phyloP scores from a whole-genome alignment of 805 yeast species.

The Candida khao-thaluensis region DNA sequence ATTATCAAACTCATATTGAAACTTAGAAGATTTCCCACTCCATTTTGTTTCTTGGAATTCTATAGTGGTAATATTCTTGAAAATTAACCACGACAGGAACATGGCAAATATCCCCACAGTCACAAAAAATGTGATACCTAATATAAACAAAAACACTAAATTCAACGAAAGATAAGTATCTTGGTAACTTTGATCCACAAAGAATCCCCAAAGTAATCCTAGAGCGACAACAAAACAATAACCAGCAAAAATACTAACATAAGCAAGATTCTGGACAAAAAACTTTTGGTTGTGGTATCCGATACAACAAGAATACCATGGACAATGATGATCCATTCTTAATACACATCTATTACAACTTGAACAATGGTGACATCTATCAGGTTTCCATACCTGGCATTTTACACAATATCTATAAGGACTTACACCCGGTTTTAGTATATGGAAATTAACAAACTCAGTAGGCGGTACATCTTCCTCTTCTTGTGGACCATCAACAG shows the following conservation, averaged over 20 bases:
- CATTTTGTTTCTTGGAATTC: constrained; percentile 65
- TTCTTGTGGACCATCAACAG: not conserved
- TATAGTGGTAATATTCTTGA: constrained; percentile 73
- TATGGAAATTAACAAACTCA: constrained; percentile 33
- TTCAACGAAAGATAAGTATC: constrained; percentile 49
- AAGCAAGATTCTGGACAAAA: constrained; percentile 70
- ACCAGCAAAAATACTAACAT: constrained; percentile 48
- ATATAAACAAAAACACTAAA: constrained; percentile 58
- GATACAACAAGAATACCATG: constrained; percentile 90
- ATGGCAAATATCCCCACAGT: constrained; percentile 47
- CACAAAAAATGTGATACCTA: constrained; percentile 54
- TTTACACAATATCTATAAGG: constrained; percentile 59
- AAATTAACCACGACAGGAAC: constrained; percentile 58
- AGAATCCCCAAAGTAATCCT: constrained; percentile 47
- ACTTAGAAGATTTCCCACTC: constrained; percentile 30
- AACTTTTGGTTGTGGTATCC: constrained; percentile 80
- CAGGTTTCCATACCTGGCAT: constrained; percentile 60
- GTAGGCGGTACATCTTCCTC: constrained; percentile 27
- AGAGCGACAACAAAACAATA: constrained; percentile 42
- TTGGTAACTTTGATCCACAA: constrained; percentile 39
- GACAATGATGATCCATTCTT: constrained; percentile 65
- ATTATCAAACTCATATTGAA: constrained; percentile 36
- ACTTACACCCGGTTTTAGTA: constrained; percentile 49
- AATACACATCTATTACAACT: constrained; percentile 47
- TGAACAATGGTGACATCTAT: constrained; percentile 58